phyloP scores from a whole-genome alignment of 2,329 filamentous ascomycete species.

The Claviceps monticola region DNA sequence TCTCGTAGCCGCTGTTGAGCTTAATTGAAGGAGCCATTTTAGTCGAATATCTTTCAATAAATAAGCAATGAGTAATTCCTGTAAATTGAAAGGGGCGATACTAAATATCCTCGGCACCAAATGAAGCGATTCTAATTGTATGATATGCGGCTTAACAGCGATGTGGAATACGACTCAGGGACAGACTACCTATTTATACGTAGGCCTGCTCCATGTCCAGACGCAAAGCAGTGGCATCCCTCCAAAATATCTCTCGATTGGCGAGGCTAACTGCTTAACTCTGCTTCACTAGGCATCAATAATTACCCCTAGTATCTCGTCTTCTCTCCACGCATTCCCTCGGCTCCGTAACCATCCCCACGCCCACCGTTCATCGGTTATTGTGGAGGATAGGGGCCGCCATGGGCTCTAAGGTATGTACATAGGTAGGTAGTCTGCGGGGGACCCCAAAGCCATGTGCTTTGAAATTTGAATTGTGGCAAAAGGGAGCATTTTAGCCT shows the following conservation, averaged over 20 bases:
- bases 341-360: too few relatives aligned
- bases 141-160: background rate
- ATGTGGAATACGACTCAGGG: background rate
- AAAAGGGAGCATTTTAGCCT: constrained; percentile 2
- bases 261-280: background rate
- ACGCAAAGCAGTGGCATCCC: background rate
- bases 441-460: background rate
- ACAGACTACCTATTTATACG: background rate
- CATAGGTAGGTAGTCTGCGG: too few relatives aligned
- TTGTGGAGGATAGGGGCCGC: background rate
- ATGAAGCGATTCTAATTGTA: background rate
- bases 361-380: background rate
- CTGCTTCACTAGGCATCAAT: too few relatives aligned
- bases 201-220: background rate
- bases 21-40: constrained; percentile 33
- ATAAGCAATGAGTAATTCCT: background rate
- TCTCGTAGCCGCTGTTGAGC: constrained; percentile 51
- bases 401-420: too few relatives aligned
- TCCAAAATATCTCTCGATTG: background rate
- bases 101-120: too few relatives aligned
- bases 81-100: too few relatives aligned
- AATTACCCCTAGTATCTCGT: too few relatives aligned
- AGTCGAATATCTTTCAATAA: background rate
- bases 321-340: too few relatives aligned
- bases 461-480: background rate